Conservation (phyloP, 345 rosid species). For the Ceriops tagal region DNA sequence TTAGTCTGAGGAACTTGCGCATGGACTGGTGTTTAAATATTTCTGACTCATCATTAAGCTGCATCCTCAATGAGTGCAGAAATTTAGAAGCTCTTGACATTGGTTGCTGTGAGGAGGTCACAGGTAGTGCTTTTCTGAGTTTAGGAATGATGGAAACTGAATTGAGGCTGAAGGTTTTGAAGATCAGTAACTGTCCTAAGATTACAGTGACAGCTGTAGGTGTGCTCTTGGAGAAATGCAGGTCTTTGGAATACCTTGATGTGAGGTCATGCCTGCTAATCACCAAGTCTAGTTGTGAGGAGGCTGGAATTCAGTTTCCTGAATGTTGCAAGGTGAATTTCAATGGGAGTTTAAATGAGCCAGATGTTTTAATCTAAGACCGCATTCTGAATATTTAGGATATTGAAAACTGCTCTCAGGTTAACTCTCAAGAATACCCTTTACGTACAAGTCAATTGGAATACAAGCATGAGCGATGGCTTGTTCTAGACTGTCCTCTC, state of each 20-base stretch:
- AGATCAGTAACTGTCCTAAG: slow-evolving; percentile 69
- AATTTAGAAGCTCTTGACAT: slow-evolving; percentile 82
- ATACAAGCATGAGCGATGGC: slow-evolving; percentile 11
- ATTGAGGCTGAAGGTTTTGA: slow-evolving; percentile 60
- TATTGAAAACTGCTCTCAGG: neutral
- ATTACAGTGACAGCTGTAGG: slow-evolving; percentile 64
- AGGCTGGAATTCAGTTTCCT: slow-evolving; percentile 77
- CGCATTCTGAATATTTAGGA: slow-evolving; percentile 1
- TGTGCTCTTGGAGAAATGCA: slow-evolving; percentile 65
- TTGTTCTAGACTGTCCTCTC: slow-evolving; percentile 15
- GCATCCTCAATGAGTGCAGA: slow-evolving; percentile 60
- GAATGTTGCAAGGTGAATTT: slow-evolving; percentile 73
- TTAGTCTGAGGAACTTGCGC: slow-evolving; percentile 63
- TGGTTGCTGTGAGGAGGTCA: slow-evolving; percentile 82
- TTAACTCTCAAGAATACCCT: neutral
- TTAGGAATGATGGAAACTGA: slow-evolving; percentile 32
- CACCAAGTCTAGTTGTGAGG: slow-evolving; percentile 67
- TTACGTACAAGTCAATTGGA: slow-evolving; percentile 10
- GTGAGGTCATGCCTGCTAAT: slow-evolving; percentile 80
- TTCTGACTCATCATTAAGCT: slow-evolving; percentile 64
- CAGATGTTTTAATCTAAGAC: slow-evolving; percentile 49
- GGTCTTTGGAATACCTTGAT: slow-evolving; percentile 63
- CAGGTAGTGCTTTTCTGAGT: slow-evolving; percentile 60
- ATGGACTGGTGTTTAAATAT: slow-evolving; percentile 93
- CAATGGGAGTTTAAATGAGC: slow-evolving; percentile 58